Evolutionary conservation across 129 eudicot species (phyloP).

Genomic region (Flaveria linearis): DNA sequence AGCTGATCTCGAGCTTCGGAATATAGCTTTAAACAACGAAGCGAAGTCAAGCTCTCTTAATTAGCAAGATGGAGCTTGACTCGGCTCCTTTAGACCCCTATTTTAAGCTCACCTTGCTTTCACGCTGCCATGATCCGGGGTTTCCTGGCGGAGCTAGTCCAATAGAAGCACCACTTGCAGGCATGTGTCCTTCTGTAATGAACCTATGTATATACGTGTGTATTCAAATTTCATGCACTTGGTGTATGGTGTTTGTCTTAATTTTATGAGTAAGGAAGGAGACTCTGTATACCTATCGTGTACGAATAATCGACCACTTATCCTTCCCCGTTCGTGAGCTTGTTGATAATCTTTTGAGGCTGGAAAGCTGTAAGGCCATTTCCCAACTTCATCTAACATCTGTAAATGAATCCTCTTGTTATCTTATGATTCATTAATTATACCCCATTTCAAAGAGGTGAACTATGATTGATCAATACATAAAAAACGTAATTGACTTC

Average conservation of each 20-base stretch:
- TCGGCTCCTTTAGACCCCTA: neutral
- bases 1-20: too few relatives aligned
- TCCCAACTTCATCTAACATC: conserved; percentile 48
- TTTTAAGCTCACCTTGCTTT: conserved; percentile 62
- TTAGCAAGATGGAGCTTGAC: too few relatives aligned
- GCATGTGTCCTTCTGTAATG: conserved; percentile 30
- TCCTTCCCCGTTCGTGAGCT: conserved; percentile 40
- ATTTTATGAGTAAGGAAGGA: neutral
- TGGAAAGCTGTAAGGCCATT: conserved; percentile 60
- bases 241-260: neutral
- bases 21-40: too few relatives aligned
- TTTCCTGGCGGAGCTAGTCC: conserved; percentile 80
- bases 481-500: too few relatives aligned
- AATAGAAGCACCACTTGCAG: conserved; percentile 60
- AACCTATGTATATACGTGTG: conserved; percentile 33
- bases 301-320: conserved; percentile 46
- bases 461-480: too few relatives aligned
- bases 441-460: too few relatives aligned
- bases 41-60: too few relatives aligned
- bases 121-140: conserved; percentile 82
- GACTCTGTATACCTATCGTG: conserved; percentile 42
- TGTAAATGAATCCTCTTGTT: neutral
- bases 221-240: neutral
- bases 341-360: conserved; percentile 47
- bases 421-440: too few relatives aligned